phyloP scores from a whole-genome alignment of 108 stramenopile species.

The Skeletonema potamos region DNA sequence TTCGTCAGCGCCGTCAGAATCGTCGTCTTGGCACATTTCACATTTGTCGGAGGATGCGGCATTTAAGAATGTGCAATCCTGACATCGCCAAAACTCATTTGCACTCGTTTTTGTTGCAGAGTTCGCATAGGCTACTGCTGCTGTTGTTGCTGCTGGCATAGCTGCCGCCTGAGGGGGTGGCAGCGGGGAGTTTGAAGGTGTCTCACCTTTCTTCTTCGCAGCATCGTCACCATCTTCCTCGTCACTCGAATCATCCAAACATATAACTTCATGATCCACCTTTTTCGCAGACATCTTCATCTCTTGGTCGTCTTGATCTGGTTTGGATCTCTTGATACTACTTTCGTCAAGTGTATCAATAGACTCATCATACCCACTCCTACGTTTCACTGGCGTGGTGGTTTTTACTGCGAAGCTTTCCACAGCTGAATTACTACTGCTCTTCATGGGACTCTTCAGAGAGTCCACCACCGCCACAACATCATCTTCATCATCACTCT shows the following conservation, averaged over 20 bases:
- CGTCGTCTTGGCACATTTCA: slow-evolving; percentile 45
- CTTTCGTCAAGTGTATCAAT: slow-evolving; percentile 5
- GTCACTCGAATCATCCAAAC: slow-evolving; percentile 33
- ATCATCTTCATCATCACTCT: slow-evolving; percentile 52
- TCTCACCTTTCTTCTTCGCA: neutral
- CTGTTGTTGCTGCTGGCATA: neutral
- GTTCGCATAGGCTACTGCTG: neutral
- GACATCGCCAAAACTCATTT: slow-evolving; percentile 29
- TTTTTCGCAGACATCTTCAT: slow-evolving; percentile 2
- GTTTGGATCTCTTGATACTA: neutral
- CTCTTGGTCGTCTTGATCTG: neutral
- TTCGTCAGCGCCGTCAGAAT: slow-evolving; percentile 32
- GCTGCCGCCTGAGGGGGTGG: neutral
- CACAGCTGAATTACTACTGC: neutral
- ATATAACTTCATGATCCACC: slow-evolving; percentile 29
- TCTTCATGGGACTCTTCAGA: neutral
- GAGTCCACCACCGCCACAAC: slow-evolving; percentile 18
- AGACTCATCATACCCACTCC: neutral
- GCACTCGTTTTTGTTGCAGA: neutral
- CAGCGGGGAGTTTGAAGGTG: neutral
- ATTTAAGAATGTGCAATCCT: slow-evolving; percentile 42
- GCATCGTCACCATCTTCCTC: slow-evolving; percentile 19
- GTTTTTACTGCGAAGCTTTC: slow-evolving; percentile 1
- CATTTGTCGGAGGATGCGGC: slow-evolving; percentile 12
- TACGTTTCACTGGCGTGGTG: neutral